Evolutionary conservation across 2,329 filamentous ascomycete genomes (phyloP), one percentile per base, ranked within the genome.

Genomic region (Torrubiellomyces zombiae): DNA sequence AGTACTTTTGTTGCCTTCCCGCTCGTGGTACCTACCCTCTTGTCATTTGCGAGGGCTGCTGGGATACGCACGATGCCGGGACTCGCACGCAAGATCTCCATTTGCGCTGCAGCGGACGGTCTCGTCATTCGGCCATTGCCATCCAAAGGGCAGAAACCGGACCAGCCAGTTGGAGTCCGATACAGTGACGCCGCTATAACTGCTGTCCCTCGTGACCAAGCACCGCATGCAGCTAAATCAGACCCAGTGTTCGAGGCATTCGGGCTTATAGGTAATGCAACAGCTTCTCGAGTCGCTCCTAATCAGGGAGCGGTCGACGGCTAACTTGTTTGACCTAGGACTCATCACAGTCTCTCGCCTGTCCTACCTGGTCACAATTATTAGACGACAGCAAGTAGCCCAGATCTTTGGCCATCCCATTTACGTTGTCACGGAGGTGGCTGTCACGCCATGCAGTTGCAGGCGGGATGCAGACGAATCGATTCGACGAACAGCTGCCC

Each of bases 401-500:
- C 75, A 85, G 35, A 72, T 95, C 24, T 72, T 75, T 35, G 82
- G 81, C 5, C 74, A 68, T 28, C 75, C 85, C 0, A 60, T 95
- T 28, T 98, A 91, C 48, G 74, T 82, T 19, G 70, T 94, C 31
- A 89, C 78, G 21, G 81, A 91, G 38, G 79, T 95, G 16, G 76
- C 82, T 6, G 58, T 95, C n/a, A 92, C 92, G 5, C 89, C 89
- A 1, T 72, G 89, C 26, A 68, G 74, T 3, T 86, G 78, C 5
- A 75, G 75, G 39, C 47, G 51, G 20, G 81, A 91, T 21, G 85
- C 86, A 4, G 62, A 69, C 32, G 63, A 66, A 15, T 76, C 81
- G 7, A 76, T 95, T 30, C 50, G 55, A 3, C 64, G 67, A 28
- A 79, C 78, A 0, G 50, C 56, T 2, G 36, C 37, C 6, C 50